These are phyloP conservation scores for Psilocybe cyanescens DNA, from an alignment of 768 basidiomycete species.

Conservation along the genomic window DNA sequence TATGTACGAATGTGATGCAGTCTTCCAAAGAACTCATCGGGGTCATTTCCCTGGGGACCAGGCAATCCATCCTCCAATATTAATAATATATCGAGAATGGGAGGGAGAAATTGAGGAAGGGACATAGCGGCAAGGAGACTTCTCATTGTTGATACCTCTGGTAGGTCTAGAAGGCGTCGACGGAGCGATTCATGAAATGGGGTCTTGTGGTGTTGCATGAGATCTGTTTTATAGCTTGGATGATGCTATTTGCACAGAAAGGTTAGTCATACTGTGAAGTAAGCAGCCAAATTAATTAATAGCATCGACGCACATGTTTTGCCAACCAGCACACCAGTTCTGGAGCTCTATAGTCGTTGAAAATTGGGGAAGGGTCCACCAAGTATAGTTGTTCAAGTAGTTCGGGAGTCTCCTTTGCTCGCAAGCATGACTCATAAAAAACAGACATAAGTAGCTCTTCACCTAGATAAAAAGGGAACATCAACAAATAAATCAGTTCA, in stretches of 20 bases:
- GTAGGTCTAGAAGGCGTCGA: background rate
- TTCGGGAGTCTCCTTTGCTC: background rate
- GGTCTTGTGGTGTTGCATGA: background rate
- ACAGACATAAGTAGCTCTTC: background rate
- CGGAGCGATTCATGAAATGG: background rate
- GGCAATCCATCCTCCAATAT: background rate
- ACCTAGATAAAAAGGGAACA: background rate
- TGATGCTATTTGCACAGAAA: background rate
- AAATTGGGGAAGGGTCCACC: background rate
- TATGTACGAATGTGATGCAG: background rate
- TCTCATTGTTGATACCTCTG: background rate
- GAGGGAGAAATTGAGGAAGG: background rate
- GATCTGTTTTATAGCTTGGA: background rate
- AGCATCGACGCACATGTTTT: background rate
- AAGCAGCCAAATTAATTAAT: background rate
- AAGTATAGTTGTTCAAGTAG: background rate
- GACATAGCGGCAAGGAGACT: background rate
- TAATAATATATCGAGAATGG: background rate
- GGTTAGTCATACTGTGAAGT: background rate
- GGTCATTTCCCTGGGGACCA: background rate
- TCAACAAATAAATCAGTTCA: background rate
- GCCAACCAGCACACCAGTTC: background rate
- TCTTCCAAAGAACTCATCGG: background rate
- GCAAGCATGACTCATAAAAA: background rate
- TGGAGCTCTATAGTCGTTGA: background rate